These are phyloP conservation scores for Pseudopyricularia javanii DNA, from an alignment of 2,329 filamentous ascomycete species.

Conservation along the genomic window DNA sequence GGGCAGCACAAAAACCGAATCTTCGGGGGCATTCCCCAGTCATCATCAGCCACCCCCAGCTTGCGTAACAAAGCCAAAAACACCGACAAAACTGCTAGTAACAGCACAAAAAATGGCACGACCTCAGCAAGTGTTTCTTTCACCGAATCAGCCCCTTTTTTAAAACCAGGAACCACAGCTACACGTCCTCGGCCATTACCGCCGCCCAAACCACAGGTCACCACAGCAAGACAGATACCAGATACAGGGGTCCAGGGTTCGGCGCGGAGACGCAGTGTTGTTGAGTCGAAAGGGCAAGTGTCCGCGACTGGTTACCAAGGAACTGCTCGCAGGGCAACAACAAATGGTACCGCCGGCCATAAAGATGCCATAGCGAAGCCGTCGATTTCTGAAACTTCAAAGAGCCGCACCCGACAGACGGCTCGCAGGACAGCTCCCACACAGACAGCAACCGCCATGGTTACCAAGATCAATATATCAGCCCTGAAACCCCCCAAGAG, in stretches of 20 bases:
- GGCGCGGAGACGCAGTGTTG: neutral
- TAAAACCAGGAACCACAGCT: neutral
- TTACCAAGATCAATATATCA: neutral
- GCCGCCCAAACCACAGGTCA: neutral
- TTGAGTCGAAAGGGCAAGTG: neutral
- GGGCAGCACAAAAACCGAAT: constrained; percentile 3
- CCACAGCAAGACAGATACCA: neutral
- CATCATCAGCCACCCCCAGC: neutral
- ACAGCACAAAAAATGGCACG: neutral
- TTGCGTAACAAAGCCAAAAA: neutral
- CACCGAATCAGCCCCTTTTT: neutral
- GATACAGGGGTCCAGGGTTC: neutral
- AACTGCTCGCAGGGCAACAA: constrained; percentile 16
- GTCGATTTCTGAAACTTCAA: neutral
- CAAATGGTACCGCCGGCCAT: neutral
- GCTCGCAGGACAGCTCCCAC: neutral
- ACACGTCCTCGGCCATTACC: neutral
- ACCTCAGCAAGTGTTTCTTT: neutral
- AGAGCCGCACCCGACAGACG: neutral
- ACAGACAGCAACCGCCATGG: neutral
- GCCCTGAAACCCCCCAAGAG: neutral
- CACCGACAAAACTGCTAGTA: neutral
- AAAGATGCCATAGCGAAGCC: neutral
- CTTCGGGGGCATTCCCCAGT: constrained; percentile 5
- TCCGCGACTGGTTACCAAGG: constrained; percentile 19